Base-by-base conservation (phyloP, 495 filamentous ascomycete genomes). In the Penicillium pancosmium region DNA sequence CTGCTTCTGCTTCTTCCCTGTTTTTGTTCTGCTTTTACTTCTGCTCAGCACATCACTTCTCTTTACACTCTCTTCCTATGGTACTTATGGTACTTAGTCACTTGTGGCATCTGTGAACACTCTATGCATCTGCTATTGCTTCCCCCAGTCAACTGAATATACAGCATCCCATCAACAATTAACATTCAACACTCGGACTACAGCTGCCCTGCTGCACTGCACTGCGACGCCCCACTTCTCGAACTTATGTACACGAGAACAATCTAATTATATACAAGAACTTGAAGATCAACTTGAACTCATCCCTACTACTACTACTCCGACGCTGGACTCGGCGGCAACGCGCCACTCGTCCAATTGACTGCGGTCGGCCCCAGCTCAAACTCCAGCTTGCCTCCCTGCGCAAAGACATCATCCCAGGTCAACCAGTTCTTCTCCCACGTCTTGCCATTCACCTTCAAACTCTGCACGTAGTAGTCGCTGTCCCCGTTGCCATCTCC, bases 291-390 rank as follows among this genome's bases (percentile, higher is more conserved):
- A 16, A 40, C 36, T 7, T 7, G 27, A 7, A 31, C 27, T 31
- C 27, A 31, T 1, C 0, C 27, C 27, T 31, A 0, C 27, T 21
- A 0, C 27, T 21, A 21, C 19, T 31, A 56, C 34, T 55, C 53
- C 11, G 74, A 78, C 41, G 77, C 83, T 12, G 83, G 81, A 69
- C 80, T 85, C 16, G 83, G 82, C 0, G 82, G 83, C 57, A 82
- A 55, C 50, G 73, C 72, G 12, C 78, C 79, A 18, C 66, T 78
- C 34, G 76, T 77, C 81, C 82, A 85, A 48, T 73, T 63, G 49
- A 66, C 73, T 25, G 78, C 69, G 19, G 69, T 69, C 7, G 56
- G 43, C 9, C 81, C 83, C 34, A 86, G 67, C 50, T 79, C 77
- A 69, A 83, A 86, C 18, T 85, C 79, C 55, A 87, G 63, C 10